Conservation (phyloP, 2,329 filamentous ascomycete species). For the Sphaerulina musiva region DNA sequence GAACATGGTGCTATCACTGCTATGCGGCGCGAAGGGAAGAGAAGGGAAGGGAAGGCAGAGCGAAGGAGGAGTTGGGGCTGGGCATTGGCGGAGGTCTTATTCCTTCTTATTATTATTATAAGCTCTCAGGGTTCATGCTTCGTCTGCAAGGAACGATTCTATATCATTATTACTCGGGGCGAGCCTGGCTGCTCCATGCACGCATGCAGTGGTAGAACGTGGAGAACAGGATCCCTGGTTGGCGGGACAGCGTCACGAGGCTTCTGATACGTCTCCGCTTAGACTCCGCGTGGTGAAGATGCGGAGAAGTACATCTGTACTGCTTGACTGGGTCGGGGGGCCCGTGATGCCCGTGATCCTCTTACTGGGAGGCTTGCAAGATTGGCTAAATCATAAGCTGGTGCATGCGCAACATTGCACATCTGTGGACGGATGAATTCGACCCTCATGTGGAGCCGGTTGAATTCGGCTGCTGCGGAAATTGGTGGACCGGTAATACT, state of each 20-base stretch:
- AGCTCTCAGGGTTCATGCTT: conserved; percentile 13
- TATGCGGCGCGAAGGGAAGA: neutral
- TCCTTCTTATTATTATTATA: conserved; percentile 1
- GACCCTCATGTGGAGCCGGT: conserved; percentile 2
- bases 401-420: neutral
- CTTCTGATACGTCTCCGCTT: neutral
- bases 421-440: conserved; percentile 12
- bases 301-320: conserved; percentile 1
- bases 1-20: neutral
- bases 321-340: neutral
- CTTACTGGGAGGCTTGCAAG: neutral
- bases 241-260: neutral
- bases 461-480: conserved; percentile 1
- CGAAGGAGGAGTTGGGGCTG: too few relatives aligned
- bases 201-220: neutral
- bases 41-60: neutral
- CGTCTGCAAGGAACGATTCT: conserved; percentile 14
- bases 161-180: neutral
- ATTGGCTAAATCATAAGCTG: conserved; percentile 13
- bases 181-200: neutral
- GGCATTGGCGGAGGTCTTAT: neutral
- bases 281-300: conserved; percentile 2
- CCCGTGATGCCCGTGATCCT: conserved; percentile 4
- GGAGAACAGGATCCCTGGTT: conserved; percentile 4
- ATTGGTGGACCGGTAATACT: neutral